phyloP scores from a whole-genome alignment of 208 protist genomes.

The Endotrypanum monterogeii region DNA sequence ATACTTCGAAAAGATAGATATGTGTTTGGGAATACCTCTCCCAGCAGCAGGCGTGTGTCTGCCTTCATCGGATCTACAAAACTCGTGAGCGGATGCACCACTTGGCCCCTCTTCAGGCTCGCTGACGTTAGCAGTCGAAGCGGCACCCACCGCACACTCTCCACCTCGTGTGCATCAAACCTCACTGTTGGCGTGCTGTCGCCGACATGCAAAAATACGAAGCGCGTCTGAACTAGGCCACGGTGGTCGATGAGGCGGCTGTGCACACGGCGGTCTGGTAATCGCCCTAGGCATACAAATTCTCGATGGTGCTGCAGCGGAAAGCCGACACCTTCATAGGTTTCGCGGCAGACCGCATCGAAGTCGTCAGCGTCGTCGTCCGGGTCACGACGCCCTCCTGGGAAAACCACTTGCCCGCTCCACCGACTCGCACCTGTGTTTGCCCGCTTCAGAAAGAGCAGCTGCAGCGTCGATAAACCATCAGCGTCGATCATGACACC shows the following conservation, averaged over 20 bases:
- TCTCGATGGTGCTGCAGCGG: constrained; percentile 43
- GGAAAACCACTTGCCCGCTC: constrained; percentile 78
- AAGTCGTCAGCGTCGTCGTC: constrained; percentile 74
- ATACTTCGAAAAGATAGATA: constrained; percentile 60
- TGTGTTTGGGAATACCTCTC: constrained; percentile 52
- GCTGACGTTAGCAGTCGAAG: constrained; percentile 33
- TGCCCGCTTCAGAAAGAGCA: constrained; percentile 73
- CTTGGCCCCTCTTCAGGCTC: constrained; percentile 31
- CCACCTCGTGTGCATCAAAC: constrained; percentile 54
- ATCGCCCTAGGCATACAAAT: constrained; percentile 62
- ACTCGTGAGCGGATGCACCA: constrained; percentile 50
- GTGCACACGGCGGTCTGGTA: constrained; percentile 54
- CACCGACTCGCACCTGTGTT: constrained; percentile 55
- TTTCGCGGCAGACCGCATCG: constrained; percentile 42
- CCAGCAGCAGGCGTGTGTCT: constrained; percentile 46
- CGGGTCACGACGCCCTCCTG: constrained; percentile 71
- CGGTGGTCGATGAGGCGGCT: constrained; percentile 25
- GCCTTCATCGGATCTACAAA: constrained; percentile 53
- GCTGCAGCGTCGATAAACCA: constrained; percentile 40
- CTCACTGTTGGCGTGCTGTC: constrained; percentile 60
- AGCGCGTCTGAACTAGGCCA: constrained; percentile 64
- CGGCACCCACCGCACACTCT: constrained; percentile 66
- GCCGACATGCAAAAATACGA: constrained; percentile 80
- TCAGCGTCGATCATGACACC: constrained; percentile 14
- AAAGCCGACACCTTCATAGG: constrained; percentile 61